phyloP scores from a whole-genome alignment of 345 rosid genomes.

The Microthlaspi erraticum region DNA sequence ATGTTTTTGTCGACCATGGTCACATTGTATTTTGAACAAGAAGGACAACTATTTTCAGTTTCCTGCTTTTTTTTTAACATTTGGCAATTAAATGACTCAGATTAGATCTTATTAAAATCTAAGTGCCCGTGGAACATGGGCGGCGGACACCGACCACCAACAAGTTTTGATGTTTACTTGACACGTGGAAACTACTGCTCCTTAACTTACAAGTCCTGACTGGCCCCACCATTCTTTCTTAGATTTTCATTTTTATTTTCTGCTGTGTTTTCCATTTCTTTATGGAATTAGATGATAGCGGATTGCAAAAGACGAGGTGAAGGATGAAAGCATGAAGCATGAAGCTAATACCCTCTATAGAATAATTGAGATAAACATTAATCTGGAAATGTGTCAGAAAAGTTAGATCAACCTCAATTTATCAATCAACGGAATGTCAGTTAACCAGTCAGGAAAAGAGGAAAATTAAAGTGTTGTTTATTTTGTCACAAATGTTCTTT shows the following conservation, averaged over 20 bases:
- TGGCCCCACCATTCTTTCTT: constrained; percentile 13
- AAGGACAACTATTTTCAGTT: neutral
- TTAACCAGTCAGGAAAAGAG: constrained; percentile 33
- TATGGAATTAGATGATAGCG: neutral
- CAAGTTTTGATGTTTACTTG: constrained; percentile 11
- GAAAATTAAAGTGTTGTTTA: neutral
- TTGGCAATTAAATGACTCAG: constrained; percentile 20
- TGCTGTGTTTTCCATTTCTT: neutral
- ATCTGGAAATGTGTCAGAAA: constrained; percentile 42
- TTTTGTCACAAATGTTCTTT: constrained; percentile 1
- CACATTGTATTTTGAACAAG: neutral
- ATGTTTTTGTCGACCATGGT: neutral
- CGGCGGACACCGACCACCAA: constrained; percentile 49
- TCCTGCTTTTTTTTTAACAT: neutral
- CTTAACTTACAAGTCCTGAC: constrained; percentile 16
- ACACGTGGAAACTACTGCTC: constrained; percentile 35
- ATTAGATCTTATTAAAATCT: constrained; percentile 28
- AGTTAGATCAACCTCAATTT: constrained; percentile 42
- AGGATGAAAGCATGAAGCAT: too few species aligned
- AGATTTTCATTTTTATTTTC: too few species aligned
- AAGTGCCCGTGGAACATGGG: constrained; percentile 50
- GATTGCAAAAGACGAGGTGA: constrained; percentile 24
- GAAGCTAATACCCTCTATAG: constrained; percentile 20
- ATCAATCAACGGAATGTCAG: constrained; percentile 37
- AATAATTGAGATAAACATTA: constrained; percentile 12